These are phyloP conservation scores for Salix arbutifolia DNA, from an alignment of 345 rosid genomes.

Conservation along the genomic window DNA sequence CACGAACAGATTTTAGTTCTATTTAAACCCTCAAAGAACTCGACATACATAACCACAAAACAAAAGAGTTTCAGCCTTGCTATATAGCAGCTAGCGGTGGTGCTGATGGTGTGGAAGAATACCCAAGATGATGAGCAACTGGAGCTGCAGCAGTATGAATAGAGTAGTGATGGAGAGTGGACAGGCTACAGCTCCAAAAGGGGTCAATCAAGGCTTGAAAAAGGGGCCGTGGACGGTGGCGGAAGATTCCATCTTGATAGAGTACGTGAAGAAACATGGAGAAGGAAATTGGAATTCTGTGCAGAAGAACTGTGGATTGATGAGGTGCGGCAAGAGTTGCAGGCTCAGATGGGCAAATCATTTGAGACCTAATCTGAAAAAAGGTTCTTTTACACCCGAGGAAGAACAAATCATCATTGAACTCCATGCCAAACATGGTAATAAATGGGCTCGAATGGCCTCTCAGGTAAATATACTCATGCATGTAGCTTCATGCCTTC, in stretches of 20 bases:
- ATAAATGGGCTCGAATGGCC: slow-evolving; percentile 98
- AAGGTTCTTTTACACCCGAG: slow-evolving; percentile 59
- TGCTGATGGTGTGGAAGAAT: neutral
- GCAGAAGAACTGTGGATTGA: slow-evolving; percentile 61
- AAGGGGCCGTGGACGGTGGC: slow-evolving; percentile 84
- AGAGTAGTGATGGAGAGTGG: slow-evolving; percentile 5
- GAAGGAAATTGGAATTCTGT: slow-evolving; percentile 89
- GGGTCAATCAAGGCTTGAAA: slow-evolving; percentile 38
- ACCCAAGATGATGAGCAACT: slow-evolving; percentile 26
- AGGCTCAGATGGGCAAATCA: slow-evolving; percentile 92
- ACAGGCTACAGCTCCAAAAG: neutral
- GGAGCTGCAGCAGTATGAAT: neutral
- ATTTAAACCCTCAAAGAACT: neutral
- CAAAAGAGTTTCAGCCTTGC: neutral
- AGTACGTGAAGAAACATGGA: slow-evolving; percentile 64
- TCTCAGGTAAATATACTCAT: slow-evolving; percentile 51
- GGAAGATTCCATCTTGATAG: slow-evolving; percentile 70
- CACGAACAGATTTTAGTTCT: neutral
- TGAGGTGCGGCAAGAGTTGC: slow-evolving; percentile 85
- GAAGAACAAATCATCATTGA: slow-evolving; percentile 72
- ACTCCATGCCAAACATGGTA: slow-evolving; percentile 73
- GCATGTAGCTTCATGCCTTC: neutral
- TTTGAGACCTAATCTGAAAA: slow-evolving; percentile 79
- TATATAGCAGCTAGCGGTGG: neutral
- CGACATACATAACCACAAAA: neutral